phyloP scores from a whole-genome alignment of 2,329 filamentous ascomycete genomes.

The Ophiostoma sp. region DNA sequence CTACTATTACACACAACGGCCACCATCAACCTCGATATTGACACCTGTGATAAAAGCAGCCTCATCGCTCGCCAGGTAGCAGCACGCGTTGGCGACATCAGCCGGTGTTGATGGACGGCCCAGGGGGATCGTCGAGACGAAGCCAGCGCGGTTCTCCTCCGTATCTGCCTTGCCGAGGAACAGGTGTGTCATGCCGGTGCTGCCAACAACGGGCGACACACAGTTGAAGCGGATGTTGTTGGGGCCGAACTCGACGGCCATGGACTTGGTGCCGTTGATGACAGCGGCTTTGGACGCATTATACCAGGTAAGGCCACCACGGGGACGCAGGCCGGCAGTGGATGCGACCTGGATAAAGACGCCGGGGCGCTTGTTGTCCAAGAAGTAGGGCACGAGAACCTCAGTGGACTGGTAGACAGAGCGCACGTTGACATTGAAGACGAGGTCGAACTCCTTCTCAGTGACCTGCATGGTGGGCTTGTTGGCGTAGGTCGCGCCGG shows the following conservation, averaged over 20 bases:
- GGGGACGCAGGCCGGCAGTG: conserved; percentile 55
- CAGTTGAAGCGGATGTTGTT: conserved; percentile 68
- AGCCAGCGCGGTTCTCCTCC: conserved; percentile 52
- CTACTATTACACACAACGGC: conserved; percentile 22
- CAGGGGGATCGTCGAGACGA: conserved; percentile 50
- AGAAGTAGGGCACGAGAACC: conserved; percentile 55
- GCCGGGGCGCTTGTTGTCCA: conserved; percentile 51
- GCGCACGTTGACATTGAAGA: conserved; percentile 65
- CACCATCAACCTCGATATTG: conserved; percentile 53
- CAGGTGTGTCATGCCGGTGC: conserved; percentile 50
- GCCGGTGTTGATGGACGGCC: conserved; percentile 51
- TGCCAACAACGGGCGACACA: conserved; percentile 62
- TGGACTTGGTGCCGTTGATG: conserved; percentile 50
- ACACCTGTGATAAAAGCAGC: conserved; percentile 66
- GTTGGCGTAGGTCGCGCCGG: conserved; percentile 53
- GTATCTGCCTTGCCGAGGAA: conserved; percentile 60
- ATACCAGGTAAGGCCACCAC: conserved; percentile 63
- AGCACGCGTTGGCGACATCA: conserved; percentile 65
- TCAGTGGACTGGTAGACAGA: conserved; percentile 56
- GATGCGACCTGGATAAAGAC: conserved; percentile 62
- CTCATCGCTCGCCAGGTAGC: conserved; percentile 67
- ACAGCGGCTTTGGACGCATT: conserved; percentile 64
- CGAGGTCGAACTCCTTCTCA: conserved; percentile 59
- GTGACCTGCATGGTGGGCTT: conserved; percentile 60
- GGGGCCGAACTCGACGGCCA: conserved; percentile 68